Conservation (phyloP, 768 basidiomycete genomes). For the Pisolithus marmoratus region DNA sequence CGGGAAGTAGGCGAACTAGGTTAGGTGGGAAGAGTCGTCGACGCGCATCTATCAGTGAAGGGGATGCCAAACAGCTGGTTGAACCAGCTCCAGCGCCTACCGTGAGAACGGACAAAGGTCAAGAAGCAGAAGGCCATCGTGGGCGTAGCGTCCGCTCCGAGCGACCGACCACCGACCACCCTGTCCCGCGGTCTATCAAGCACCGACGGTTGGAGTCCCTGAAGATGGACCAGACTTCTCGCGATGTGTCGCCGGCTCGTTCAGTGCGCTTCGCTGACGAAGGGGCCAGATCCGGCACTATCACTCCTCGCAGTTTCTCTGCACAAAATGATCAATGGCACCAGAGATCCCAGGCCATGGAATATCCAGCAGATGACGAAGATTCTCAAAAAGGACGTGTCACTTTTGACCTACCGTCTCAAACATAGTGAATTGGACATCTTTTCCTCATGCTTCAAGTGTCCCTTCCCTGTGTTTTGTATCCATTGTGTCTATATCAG, state of each 20-base stretch:
- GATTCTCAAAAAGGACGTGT: slow-evolving; percentile 13
- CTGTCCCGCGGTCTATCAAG: slow-evolving; percentile 16
- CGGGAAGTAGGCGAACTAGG: neutral
- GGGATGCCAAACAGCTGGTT: too few species aligned
- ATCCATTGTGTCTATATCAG: neutral
- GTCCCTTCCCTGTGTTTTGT: neutral
- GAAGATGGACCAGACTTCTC: slow-evolving; percentile 11
- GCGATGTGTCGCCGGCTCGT: slow-evolving; percentile 42
- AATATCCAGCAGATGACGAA: slow-evolving; percentile 19
- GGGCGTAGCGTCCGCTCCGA: slow-evolving; percentile 17
- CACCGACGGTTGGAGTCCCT: slow-evolving; percentile 29
- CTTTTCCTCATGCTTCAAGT: neutral
- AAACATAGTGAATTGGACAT: slow-evolving; percentile 4
- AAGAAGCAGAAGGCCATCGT: slow-evolving; percentile 10
- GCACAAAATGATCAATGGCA: slow-evolving; percentile 44
- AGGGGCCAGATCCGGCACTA: slow-evolving; percentile 14
- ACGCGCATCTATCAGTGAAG: neutral
- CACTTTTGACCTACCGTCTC: slow-evolving; percentile 14
- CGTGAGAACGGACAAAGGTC: neutral
- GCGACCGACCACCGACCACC: slow-evolving; percentile 10
- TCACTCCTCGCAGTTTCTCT: slow-evolving; percentile 14
- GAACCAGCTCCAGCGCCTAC: neutral
- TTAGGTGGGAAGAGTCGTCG: slow-evolving; percentile 8
- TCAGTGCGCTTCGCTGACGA: slow-evolving; percentile 44
- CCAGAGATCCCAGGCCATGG: slow-evolving; percentile 72